These are phyloP conservation scores for Eucalyptus cloeziana DNA, from an alignment of 345 rosid genomes.

Conservation along the genomic window DNA sequence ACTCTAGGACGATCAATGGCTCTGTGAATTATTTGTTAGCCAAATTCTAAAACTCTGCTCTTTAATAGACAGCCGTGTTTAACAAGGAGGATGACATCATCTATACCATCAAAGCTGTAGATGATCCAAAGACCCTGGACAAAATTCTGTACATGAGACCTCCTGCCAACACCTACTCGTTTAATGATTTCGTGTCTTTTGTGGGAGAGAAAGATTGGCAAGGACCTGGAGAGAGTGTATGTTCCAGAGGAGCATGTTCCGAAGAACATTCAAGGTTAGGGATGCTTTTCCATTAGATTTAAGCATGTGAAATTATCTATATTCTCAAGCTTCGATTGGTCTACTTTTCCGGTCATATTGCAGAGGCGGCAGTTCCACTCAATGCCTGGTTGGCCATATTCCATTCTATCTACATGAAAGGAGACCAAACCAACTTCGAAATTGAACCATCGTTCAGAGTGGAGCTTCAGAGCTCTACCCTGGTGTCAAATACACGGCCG, in stretches of 20 bases:
- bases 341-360: background rate
- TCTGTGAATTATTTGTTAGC: background rate
- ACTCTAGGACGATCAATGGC: too few species aligned
- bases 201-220: constrained; percentile 3
- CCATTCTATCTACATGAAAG: background rate
- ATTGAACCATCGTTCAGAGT: background rate
- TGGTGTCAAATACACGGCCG: background rate
- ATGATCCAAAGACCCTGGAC: background rate
- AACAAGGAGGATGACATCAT: background rate
- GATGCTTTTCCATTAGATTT: background rate
- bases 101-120: background rate
- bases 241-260: background rate
- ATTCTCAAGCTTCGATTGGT: background rate
- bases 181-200: background rate
- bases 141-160: background rate
- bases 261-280: background rate
- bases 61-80: background rate
- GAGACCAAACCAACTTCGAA: background rate
- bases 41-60: background rate
- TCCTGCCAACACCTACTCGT: background rate
- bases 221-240: background rate
- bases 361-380: background rate
- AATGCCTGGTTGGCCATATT: background rate
- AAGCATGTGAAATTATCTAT: background rate
- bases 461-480: background rate